A percentile compares a stretch with the other conserved stretches of the same genome.
phyloP scores from a whole-genome alignment of 2,329 filamentous ascomycete species.

The Aaosphaeria pasadenensis region DNA sequence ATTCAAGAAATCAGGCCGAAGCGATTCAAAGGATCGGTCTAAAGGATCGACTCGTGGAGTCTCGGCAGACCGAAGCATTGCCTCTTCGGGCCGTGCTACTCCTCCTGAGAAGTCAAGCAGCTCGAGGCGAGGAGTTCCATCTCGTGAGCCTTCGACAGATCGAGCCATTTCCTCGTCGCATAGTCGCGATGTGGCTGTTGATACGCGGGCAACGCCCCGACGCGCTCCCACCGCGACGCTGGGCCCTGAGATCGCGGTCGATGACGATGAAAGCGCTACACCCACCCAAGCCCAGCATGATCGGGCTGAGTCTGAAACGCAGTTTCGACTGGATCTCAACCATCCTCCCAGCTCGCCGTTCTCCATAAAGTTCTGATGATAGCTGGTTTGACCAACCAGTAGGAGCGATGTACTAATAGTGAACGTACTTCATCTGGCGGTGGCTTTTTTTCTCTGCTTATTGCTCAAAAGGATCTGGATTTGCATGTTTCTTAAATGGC shows the following conservation, averaged over 20 bases:
- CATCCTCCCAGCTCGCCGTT: constrained; percentile 37
- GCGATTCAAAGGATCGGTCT: constrained; percentile 27
- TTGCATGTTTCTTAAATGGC: too few relatives aligned
- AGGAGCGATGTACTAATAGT: not conserved
- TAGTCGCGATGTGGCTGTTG: constrained; percentile 21
- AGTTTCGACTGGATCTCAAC: constrained; percentile 33
- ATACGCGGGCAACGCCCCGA: constrained; percentile 17
- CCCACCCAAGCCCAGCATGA: constrained; percentile 33
- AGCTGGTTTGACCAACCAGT: constrained; percentile 1
- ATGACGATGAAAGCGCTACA: constrained; percentile 30
- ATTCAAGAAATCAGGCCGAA: constrained; percentile 26
- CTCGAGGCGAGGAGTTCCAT: constrained; percentile 16
- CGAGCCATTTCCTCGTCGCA: constrained; percentile 27
- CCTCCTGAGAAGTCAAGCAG: constrained; percentile 26
- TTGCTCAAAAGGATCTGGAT: too few relatives aligned
- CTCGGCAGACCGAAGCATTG: constrained; percentile 27
- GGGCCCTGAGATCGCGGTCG: constrained; percentile 16
- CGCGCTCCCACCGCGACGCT: constrained; percentile 23
- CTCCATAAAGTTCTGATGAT: constrained; percentile 32
- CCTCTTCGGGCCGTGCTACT: constrained; percentile 23
- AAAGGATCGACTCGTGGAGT: constrained; percentile 20
- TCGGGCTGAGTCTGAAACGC: constrained; percentile 27
- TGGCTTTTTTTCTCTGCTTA: not conserved
- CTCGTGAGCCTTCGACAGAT: constrained; percentile 27
- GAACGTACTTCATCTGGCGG: constrained; percentile 20